phyloP scores from a whole-genome alignment of 306 rosid species.

The Senna siamea region DNA sequence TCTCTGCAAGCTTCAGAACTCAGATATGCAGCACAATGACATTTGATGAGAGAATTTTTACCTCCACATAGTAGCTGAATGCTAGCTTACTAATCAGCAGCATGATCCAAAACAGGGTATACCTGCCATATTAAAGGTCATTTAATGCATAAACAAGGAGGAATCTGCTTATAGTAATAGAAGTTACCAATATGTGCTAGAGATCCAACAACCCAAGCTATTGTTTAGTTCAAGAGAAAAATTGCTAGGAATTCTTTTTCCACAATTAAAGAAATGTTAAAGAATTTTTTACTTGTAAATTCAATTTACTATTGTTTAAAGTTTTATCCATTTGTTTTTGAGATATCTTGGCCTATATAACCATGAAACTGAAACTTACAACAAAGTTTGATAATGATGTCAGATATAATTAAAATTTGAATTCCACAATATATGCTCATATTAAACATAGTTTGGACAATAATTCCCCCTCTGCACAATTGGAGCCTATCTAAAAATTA shows the following conservation, averaged over 20 bases:
- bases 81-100: conserved; percentile 91
- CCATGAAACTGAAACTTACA: neutral
- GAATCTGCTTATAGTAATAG: conserved; percentile 29
- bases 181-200: conserved; percentile 3
- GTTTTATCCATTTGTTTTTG: too few relatives aligned
- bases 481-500: neutral
- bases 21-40: neutral
- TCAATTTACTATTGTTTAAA: too few relatives aligned
- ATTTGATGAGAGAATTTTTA: conserved; percentile 33
- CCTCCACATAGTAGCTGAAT: conserved; percentile 99
- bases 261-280: neutral
- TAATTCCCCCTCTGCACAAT: neutral
- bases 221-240: neutral
- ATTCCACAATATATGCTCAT: conserved; percentile 5
- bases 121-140: conserved; percentile 59
- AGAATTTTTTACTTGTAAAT: too few relatives aligned
- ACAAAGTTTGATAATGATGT: neutral
- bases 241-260: neutral
- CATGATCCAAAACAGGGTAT: conserved; percentile 93
- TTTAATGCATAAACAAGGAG: conserved; percentile 12
- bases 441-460: neutral
- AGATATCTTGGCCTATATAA: too few relatives aligned
- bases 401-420: neutral
- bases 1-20: neutral
- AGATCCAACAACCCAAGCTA: conserved; percentile 12